Base-by-base conservation (phyloP, 306 rosid species). In the Vicia sativa region DNA sequence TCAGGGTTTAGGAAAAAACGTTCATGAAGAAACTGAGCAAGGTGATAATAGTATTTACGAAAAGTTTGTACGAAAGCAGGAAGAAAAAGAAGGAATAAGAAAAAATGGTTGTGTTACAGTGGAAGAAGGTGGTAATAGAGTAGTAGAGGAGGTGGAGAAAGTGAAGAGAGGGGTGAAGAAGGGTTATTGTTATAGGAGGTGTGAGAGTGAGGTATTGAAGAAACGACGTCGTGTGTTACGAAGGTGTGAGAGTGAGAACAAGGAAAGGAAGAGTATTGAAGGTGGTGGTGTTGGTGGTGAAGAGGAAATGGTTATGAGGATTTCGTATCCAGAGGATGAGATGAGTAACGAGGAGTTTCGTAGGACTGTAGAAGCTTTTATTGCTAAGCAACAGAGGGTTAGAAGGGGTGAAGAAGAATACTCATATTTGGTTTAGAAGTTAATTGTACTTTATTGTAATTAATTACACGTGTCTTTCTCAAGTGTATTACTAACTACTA, bases 341-440 rank as follows among this genome's bases (percentile, higher is more conserved):
- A 81, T 87, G 91, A 90, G 87, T 62, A 81, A 82, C 54, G 98
- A 92, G 29, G 98, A 92, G 66, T 92, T 92, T 66, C 88, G 82
- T n/a, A 57, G 56, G 70, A 83, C 80, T 69, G 87, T 92, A 3
- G 98, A 90, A 62, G 91, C 87, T 53, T 92, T 92, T 87, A 90
- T 92, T 37, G 96, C 89, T 2, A 62, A 78, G 68, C 89, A 92
- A 62, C 93, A 92, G 73, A 92, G 70, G 87, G 31, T 86, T 37
- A 69, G 78, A 62, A 83, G 83, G 67, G 87, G 81, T 77, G 96
- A 87, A 80, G 78, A 55, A 19, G 38, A 61, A 70, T 31, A 35
- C 54, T 73, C 49, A 54, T 67, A 44, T 31, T 6, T 65, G 26
- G 25, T 49, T 28, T 72, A 41, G 57, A 56, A 58, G 3, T 12